phyloP scores from a whole-genome alignment of 192 early-diverging fungal genomes.

The Obelidium mucronatum region DNA sequence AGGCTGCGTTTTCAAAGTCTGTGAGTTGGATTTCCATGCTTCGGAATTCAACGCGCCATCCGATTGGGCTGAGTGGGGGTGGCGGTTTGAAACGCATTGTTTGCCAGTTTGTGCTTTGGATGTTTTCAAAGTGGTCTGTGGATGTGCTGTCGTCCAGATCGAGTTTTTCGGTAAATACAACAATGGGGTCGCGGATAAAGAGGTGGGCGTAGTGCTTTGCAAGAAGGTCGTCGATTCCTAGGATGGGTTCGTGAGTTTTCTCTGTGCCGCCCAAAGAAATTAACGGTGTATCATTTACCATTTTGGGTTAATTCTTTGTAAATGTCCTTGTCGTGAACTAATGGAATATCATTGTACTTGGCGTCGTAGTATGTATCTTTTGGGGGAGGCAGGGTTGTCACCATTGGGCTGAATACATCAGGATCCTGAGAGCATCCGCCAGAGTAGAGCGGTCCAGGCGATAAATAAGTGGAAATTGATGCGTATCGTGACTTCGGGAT shows the following conservation, averaged over 20 bases:
- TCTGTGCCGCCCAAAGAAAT: neutral
- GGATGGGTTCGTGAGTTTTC: neutral
- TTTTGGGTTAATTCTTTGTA: conserved; percentile 73
- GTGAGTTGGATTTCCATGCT: conserved; percentile 96
- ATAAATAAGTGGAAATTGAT: conserved; percentile 90
- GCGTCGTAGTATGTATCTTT: conserved; percentile 66
- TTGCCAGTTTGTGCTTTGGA: conserved; percentile 99
- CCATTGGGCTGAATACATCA: conserved; percentile 19
- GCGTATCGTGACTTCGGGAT: conserved; percentile 98
- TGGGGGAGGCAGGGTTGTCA: neutral
- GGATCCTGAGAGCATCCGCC: conserved; percentile 45
- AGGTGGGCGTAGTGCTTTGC: conserved; percentile 94
- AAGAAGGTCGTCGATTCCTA: conserved; percentile 84
- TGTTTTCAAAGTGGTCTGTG: conserved; percentile 98
- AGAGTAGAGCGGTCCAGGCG: conserved; percentile 61
- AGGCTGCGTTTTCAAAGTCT: conserved; percentile 97
- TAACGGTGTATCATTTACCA: conserved; percentile 16
- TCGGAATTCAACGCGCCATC: conserved; percentile 98
- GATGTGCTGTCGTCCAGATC: conserved; percentile 83
- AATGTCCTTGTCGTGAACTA: conserved; percentile 83
- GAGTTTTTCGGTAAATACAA: conserved; percentile 90
- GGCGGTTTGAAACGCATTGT: conserved; percentile 99
- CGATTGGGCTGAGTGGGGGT: conserved; percentile 82
- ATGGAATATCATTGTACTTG: conserved; percentile 92
- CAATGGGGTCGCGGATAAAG: conserved; percentile 98